Base-by-base conservation (phyloP, 2,329 filamentous ascomycete species). In the Blastomyces parvus region DNA sequence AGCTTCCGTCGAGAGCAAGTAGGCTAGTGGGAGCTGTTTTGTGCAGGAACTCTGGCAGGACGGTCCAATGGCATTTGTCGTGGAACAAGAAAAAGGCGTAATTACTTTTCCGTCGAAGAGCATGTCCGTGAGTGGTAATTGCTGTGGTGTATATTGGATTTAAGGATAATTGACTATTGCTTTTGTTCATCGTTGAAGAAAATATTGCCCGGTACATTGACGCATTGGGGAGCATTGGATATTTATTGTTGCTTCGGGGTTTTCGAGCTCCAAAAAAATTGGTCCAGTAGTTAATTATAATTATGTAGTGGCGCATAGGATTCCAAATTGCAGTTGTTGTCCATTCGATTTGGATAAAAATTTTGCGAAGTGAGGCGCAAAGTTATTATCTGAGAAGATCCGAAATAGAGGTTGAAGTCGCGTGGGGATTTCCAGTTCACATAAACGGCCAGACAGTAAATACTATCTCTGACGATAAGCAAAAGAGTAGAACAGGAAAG, bases 221-320 rank as follows among this genome's bases (percentile, higher is more conserved):
- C 27, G 58, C 42, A 59, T 46, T 46, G 42, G 58, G 58, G 44
- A 48, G 42, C 42, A 33, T 42, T 27, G 25, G 27, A 30, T 59
- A 48, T n/a, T 59, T 11, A 42, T 36, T 59, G 58, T 59, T 48
- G 58, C 42, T 59, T 59, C 40, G 40, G 42, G 56, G 14, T 59
- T 59, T 59, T 59, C 44, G 19, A 46, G 6, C 14, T 59, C n/a
- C 30, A 19, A 42, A 58, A 58, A 59, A 59, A 59, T 59, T 59
- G 58, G 44, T 59, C 40, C 40, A 48, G 25, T 9, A 22, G 30
- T 25, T 58, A 46, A 33, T 48, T 48, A 19, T 59, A n/a, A n/a
- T 59, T 19, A 59, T 59, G 25, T 13, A n/a, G 53, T 13, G 25
- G 17, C 36, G 48, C 40, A 48, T 46, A 33, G 27, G 40, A n/a